phyloP scores from a whole-genome alignment of 176 grass and related monocot genomes.

The Oryza punctata region DNA sequence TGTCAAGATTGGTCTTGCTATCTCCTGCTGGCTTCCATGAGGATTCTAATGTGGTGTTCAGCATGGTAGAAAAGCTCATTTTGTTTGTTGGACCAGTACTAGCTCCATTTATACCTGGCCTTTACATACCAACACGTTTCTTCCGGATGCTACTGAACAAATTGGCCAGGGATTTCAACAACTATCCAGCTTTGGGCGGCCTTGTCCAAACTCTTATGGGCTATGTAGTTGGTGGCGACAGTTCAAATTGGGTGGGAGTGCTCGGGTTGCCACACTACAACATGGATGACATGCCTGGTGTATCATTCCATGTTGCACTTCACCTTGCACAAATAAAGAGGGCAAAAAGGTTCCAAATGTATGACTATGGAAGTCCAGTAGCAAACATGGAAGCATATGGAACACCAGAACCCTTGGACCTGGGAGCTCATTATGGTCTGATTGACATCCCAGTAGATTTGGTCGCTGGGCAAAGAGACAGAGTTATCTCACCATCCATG shows the following conservation, averaged over 20 bases:
- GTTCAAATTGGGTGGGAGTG: constrained; percentile 95
- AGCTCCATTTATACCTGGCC: constrained; percentile 77
- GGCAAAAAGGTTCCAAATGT: constrained; percentile 84
- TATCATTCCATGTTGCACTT: constrained; percentile 85
- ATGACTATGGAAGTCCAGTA: constrained; percentile 74
- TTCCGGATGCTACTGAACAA: constrained; percentile 99
- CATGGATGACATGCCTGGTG: constrained; percentile 98
- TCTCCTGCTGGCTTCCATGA: constrained; percentile 97
- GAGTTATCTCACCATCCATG: constrained; percentile 88
- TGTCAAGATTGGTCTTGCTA: constrained; percentile 79
- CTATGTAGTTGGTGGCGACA: constrained; percentile 89
- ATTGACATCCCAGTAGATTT: constrained; percentile 87
- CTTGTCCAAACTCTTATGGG: constrained; percentile 97
- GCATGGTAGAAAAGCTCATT: constrained; percentile 65
- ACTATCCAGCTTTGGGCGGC: constrained; percentile 91
- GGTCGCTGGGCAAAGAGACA: constrained; percentile 77
- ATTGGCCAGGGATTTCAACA: constrained; percentile 92
- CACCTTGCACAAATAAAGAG: constrained; percentile 93
- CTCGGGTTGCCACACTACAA: constrained; percentile 92
- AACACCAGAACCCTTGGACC: constrained; percentile 76
- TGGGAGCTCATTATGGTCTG: constrained; percentile 68
- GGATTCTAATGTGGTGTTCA: constrained; percentile 77
- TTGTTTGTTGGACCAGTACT: constrained; percentile 80
- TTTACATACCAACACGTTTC: constrained; percentile 96
- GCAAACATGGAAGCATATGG: constrained; percentile 84